Conservation (phyloP, 441 rosid species). For the Mallotus japonicus region DNA sequence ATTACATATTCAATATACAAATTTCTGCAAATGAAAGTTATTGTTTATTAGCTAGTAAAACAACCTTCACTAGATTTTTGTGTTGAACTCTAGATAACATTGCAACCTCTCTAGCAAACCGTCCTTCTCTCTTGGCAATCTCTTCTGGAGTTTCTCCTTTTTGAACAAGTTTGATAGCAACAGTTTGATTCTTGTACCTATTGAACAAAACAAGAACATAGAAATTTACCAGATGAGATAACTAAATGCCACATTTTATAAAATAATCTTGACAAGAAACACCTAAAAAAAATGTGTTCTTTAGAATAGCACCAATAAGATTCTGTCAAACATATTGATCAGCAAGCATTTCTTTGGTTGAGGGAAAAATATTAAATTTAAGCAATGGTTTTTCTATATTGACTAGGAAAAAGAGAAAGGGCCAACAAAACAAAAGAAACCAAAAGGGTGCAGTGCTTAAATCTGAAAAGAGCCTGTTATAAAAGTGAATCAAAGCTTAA, state of each 20-base stretch:
- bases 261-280: slow-evolving; percentile 7
- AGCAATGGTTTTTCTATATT: slow-evolving; percentile 2
- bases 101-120: slow-evolving; percentile 85
- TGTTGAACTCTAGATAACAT: slow-evolving; percentile 94
- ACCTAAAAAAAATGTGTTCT: no score
- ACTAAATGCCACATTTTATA: slow-evolving; percentile 1
- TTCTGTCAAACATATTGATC: slow-evolving; percentile 1
- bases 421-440: background rate
- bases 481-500: slow-evolving; percentile 18
- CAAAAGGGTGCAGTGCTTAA: slow-evolving; percentile 5
- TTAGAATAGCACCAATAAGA: background rate
- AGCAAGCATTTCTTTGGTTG: background rate
- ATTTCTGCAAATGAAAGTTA: slow-evolving; percentile 10
- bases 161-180: slow-evolving; percentile 77
- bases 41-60: slow-evolving; percentile 6
- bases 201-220: slow-evolving; percentile 13
- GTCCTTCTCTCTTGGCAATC: slow-evolving; percentile 65
- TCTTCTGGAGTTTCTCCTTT: slow-evolving; percentile 84
- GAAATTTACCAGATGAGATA: slow-evolving; percentile 15
- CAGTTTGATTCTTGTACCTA: slow-evolving; percentile 80
- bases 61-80: slow-evolving; percentile 90
- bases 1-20: background rate
- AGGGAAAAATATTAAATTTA: background rate
- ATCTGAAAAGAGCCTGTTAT: background rate
- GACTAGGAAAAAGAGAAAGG: background rate